Base-by-base conservation (phyloP, 2,329 filamentous ascomycete genomes). In the Exophiala viscosa region DNA sequence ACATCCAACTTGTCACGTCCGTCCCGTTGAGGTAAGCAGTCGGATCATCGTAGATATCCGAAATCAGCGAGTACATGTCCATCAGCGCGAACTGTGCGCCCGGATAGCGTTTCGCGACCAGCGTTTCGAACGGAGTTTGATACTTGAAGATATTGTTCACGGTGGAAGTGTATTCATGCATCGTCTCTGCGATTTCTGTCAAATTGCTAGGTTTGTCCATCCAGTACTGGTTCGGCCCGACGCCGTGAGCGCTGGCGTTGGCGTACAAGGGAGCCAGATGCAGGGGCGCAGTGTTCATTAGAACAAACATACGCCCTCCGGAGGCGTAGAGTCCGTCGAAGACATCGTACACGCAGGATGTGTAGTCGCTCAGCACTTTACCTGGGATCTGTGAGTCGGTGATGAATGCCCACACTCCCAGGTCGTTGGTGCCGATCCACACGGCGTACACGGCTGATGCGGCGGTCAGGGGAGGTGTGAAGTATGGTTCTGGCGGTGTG, bases 351-450 rank as follows among this genome's bases (percentile, higher is more conserved):
- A 89, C 73, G 64, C 87, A 91, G 57, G 85, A 79, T 2, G 83
- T 76, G 63, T 85, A 90, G 63, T 84, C 78, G 1, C 76, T 72
- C 5, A 90, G 76, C 1, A 80, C 84, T 18, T 81, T 83, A 10
- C 77, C 79, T 0, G 71, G 61, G 3, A 77, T 68, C 65, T 89
- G 84, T 18, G 74, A 76, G 64, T 89, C 85, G 3, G 78, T 82
- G 31, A 91, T 67, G 64, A 90, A 86, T 7, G 79, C 85, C 46
- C 76, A 69, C 51, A 74, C 76, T 17, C 87, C 87, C 8, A 92
- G 73, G 63, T 93, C 88, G 65, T 92, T 92, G 18, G 87, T 90
- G 2, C 88, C 88, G 62, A 91, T 90, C 86, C 86, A 91, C 45
- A 91, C 78, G 1, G 82, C 77, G 63, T 90, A 91, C 2, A 88